phyloP scores from a whole-genome alignment of 129 eudicot species.

The Flaveria linearis region DNA sequence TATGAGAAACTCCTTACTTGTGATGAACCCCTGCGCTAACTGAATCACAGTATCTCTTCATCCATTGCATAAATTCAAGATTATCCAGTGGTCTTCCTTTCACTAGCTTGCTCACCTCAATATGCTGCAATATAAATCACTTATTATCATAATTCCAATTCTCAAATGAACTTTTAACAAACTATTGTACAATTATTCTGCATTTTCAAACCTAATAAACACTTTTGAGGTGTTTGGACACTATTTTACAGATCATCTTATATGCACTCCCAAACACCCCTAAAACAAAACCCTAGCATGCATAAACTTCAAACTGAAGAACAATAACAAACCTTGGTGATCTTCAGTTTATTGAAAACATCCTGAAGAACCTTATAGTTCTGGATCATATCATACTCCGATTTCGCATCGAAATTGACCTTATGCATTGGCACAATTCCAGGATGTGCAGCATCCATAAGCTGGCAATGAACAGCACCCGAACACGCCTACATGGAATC shows the following conservation, averaged over 20 bases:
- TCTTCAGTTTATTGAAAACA: constrained; percentile 83
- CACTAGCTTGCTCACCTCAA: constrained; percentile 91
- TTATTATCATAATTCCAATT: background rate
- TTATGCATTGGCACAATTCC: constrained; percentile 98
- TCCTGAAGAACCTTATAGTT: constrained; percentile 95
- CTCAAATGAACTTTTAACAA: constrained; percentile 10
- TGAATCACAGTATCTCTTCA: constrained; percentile 90
- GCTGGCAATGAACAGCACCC: constrained; percentile 95
- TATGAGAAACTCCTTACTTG: constrained; percentile 39
- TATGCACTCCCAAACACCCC: background rate
- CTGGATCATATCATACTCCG: constrained; percentile 92
- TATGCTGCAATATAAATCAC: constrained; percentile 48
- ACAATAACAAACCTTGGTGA: constrained; percentile 57
- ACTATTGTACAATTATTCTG: background rate
- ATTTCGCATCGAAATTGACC: constrained; percentile 90
- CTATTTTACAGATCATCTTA: background rate
- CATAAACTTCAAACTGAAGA: constrained; percentile 4
- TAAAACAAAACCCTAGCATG: background rate
- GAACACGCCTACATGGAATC: constrained; percentile 62
- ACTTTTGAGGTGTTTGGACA: background rate
- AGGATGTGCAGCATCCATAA: constrained; percentile 91
- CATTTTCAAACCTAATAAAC: background rate
- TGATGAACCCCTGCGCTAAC: constrained; percentile 62
- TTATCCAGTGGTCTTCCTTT: constrained; percentile 93
- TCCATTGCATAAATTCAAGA: constrained; percentile 95